Base-by-base conservation (phyloP, 2,329 filamentous ascomycete species). In the Colletotrichum sidae region DNA sequence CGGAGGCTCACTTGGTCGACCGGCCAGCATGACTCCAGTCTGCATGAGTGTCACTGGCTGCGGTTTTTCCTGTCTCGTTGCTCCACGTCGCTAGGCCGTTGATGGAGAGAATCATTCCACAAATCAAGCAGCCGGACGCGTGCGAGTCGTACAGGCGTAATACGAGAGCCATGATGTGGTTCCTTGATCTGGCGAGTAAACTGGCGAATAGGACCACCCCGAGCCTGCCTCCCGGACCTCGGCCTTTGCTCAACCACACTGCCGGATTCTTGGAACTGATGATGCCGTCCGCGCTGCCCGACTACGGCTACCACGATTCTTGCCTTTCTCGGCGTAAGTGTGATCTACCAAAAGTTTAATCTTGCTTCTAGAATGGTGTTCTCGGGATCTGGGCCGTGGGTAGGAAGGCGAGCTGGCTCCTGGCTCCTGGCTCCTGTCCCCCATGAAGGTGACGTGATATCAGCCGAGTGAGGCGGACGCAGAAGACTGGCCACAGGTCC, bases 341-440 rank as follows among this genome's bases (percentile, higher is more conserved):
- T 62, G 57, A 65, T 62, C 51, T 52, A 35, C 57, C 17, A 5
- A 61, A 45, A 55, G 51, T 61, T 55, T 51, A 42, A 46, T 41
- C 44, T 37, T 55, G 45, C 58, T 65, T 65, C 57, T 62, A 65
- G 57, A 65, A 65, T 34, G 46, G 52, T 41, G 49, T 55, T 52
- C 51, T 65, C 35, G 39, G 51, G 57, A 47, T 35, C 38, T 12
- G 35, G 38, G 33, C 35, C 13, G 11, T 6, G 13, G 49, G 38
- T 10, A 39, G 35, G 8, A 37, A 11, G 38, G 52, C 8, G 52
- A 45, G 25, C 60, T 63, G 10, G 34, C 37, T 10, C 10, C 25
- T 55, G 39, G 6, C 51, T 46, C 10, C 25, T 55, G 39, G 6
- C 51, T 46, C 35, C 11, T 8, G 15, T 12, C 54, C 35, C 35